These are phyloP conservation scores for Tinospora cordifolia DNA, from an alignment of 164 flowering plant genomes.

Conservation along the genomic window DNA sequence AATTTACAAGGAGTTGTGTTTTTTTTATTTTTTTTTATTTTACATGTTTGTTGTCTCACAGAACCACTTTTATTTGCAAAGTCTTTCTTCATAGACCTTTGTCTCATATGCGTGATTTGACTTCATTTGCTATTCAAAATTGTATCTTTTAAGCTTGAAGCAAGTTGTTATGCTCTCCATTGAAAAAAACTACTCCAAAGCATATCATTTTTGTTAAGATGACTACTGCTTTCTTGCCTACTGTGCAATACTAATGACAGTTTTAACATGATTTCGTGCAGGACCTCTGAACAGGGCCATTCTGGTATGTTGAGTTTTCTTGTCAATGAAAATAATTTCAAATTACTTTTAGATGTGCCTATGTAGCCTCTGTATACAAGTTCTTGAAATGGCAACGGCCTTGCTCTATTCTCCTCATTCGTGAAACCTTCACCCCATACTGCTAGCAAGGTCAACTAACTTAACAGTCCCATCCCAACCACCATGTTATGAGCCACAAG, in stretches of 20 bases:
- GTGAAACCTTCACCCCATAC: neutral
- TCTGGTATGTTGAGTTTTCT: conserved; percentile 38
- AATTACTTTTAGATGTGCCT: neutral
- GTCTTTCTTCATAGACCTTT: neutral
- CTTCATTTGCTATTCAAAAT: neutral
- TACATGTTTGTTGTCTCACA: too few relatives aligned
- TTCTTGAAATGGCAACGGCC: neutral
- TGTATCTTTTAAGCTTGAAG: neutral
- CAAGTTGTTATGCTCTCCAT: too few relatives aligned
- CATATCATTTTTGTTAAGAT: neutral
- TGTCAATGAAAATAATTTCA: neutral
- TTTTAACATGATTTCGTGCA: conserved; percentile 32
- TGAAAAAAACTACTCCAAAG: neutral
- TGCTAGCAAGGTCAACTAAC: too few relatives aligned
- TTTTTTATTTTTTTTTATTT: too few relatives aligned
- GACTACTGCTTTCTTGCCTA: neutral
- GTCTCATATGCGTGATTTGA: neutral
- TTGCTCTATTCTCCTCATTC: neutral
- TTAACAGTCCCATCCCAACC: too few relatives aligned
- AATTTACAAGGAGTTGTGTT: too few relatives aligned
- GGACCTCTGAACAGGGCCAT: conserved; percentile 48
- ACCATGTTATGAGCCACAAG: too few relatives aligned
- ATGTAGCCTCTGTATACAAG: neutral
- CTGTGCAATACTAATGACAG: conserved; percentile 10
- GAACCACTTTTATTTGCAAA: too few relatives aligned